Conservation (phyloP, 768 basidiomycete genomes). For the Filobasidium floriforme region DNA sequence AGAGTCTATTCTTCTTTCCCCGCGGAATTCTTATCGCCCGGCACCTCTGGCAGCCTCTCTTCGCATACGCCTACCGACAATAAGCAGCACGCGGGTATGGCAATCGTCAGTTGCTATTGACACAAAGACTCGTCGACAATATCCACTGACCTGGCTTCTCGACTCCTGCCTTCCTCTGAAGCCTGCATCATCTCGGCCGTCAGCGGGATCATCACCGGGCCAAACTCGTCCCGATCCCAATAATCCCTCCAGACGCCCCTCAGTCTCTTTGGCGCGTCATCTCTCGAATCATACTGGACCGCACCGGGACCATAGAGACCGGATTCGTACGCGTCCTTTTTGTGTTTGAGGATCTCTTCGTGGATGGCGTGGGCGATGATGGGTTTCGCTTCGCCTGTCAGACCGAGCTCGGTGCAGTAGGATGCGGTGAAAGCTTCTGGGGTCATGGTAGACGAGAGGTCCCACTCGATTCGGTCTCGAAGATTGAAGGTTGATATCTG, state of each 20-base stretch:
- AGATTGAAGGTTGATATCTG: conserved; percentile 88
- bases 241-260: conserved; percentile 93
- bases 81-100: neutral
- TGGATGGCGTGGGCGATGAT: conserved; percentile 88
- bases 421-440: conserved; percentile 74
- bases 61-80: neutral
- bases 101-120: neutral
- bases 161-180: conserved; percentile 68
- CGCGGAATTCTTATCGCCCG: neutral
- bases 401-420: conserved; percentile 76
- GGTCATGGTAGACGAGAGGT: conserved; percentile 76
- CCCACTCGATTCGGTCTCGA: conserved; percentile 96
- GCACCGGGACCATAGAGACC: conserved; percentile 65
- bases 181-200: conserved; percentile 88
- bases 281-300: conserved; percentile 52
- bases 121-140: neutral
- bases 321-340: conserved; percentile 90
- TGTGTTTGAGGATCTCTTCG: conserved; percentile 91
- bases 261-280: conserved; percentile 67
- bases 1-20: conserved; percentile 6
- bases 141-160: conserved; percentile 31
- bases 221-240: conserved; percentile 82
- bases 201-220: conserved; percentile 77
- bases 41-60: conserved; percentile 1
- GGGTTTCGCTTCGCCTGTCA: conserved; percentile 78